Percentiles rank a stretch among this genome's conserved stretches.
Conservation (phyloP, 192 early-diverging fungal genomes). For the Polychytrium aggregatum region DNA sequence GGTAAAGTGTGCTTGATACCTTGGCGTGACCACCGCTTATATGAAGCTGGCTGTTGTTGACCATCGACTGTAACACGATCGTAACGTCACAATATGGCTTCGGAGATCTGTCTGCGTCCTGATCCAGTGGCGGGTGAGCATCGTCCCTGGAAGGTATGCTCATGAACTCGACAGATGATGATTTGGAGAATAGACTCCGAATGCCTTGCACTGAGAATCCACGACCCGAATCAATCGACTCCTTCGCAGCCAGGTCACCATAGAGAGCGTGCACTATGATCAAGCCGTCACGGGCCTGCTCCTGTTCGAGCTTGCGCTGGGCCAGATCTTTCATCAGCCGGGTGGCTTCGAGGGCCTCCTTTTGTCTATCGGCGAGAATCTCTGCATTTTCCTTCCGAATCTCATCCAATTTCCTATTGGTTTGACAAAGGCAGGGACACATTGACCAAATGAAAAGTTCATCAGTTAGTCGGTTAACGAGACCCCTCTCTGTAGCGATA, state of each 20-base stretch:
- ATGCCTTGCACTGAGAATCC: slow-evolving; percentile 16
- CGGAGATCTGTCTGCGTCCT: background rate
- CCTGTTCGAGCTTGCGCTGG: slow-evolving; percentile 52
- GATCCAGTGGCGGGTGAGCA: background rate
- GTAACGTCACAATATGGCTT: slow-evolving; percentile 67
- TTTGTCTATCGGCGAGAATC: slow-evolving; percentile 40
- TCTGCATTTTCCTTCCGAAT: slow-evolving; percentile 37
- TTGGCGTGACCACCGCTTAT: slow-evolving; percentile 81
- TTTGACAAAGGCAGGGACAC: too few species aligned
- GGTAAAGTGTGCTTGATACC: slow-evolving; percentile 23
- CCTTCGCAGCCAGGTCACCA: slow-evolving; percentile 56
- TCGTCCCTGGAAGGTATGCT: too few species aligned
- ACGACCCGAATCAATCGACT: slow-evolving; percentile 1
- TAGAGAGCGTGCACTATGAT: slow-evolving; percentile 81
- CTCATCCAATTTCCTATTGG: too few species aligned
- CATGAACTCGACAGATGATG: too few species aligned
- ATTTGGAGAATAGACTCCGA: too few species aligned
- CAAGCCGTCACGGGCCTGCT: slow-evolving; percentile 55
- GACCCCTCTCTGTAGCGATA: too few species aligned
- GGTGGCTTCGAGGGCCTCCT: slow-evolving; percentile 70
- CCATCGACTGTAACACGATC: slow-evolving; percentile 70
- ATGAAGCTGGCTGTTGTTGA: slow-evolving; percentile 74
- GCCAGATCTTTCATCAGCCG: slow-evolving; percentile 58
- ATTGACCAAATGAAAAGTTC: too few species aligned
- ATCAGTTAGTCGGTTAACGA: too few species aligned